Base-by-base conservation (phyloP, 208 protist genomes). In the Leishmania tropica region DNA sequence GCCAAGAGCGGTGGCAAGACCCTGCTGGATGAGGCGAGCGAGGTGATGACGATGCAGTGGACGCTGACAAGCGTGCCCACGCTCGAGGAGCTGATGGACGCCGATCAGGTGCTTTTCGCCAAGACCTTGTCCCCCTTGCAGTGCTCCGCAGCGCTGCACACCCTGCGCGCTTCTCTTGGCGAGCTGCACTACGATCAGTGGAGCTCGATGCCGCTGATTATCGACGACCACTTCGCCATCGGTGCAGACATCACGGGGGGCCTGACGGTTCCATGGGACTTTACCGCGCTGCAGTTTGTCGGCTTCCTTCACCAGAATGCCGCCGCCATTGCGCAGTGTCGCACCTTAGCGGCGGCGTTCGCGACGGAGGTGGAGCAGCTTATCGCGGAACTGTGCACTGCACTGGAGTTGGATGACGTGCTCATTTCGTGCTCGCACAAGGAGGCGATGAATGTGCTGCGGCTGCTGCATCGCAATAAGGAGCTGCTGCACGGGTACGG, bases 41-140 rank as follows among this genome's bases (percentile, higher is more conserved):
- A 97, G 83, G 86, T 88, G n/a, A 88, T 98, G 75, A 51, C 79
- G 60, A 35, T 91, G 75, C 90, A 90, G 80, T 96, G 94, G 93
- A 93, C 89, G 40, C 81, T 96, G 74, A 96, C 93, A 10, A 89
- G 85, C 1, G 85, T 86, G 19, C 96, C 96, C 21, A 94, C 90
- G 3, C 76, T 98, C 7, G 94, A 97, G 80, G 96, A 98, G 84
- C 87, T 98, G 35, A 97, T 98, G 84, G 96, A 98, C 60, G 93
- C 92, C 5, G 96, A 98, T 78, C 93, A 96, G 75, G 81, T 98
- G 56, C 87, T 97, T 48, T 97, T 98, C 83, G 75, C 90, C 42
- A 88, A 88, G 31, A 86, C 86, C 35, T 83, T 98, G 13, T 96
- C 92, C 17, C 96, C 96, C n/a, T 78, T 96, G 65, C 93, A 98